Evolutionary conservation across 805 yeast species (phyloP).

Genomic region (Pichia manshurica): DNA sequence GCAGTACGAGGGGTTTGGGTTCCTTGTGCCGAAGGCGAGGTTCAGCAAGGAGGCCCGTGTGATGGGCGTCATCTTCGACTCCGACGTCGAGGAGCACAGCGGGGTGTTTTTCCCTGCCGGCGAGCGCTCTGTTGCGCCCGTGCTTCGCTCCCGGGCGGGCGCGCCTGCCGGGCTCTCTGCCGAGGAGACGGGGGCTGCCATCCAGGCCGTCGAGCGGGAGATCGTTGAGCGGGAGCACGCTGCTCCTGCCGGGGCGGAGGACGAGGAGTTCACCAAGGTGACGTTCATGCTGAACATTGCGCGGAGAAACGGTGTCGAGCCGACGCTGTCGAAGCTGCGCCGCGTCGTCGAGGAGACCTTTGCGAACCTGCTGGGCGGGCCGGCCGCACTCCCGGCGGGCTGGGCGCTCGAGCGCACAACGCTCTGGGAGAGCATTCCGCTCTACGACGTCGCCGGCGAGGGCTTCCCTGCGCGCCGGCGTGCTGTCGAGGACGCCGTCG

Average conservation of each 20-base stretch:
- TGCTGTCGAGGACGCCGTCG: not conserved
- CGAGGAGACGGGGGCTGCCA: no score
- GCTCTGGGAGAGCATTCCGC: slow-evolving; percentile 2
- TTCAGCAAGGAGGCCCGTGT: slow-evolving; percentile 42
- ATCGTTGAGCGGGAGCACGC: no score
- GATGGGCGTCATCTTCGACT: slow-evolving; percentile 87
- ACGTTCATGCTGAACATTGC: slow-evolving; percentile 78
- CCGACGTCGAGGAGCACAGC: slow-evolving; percentile 65
- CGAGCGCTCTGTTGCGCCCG: slow-evolving; percentile 8
- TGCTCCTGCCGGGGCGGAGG: not conserved
- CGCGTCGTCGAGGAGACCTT: slow-evolving; percentile 22
- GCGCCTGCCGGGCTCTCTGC: no score
- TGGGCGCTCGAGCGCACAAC: not conserved
- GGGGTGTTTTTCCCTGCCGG: slow-evolving; percentile 20
- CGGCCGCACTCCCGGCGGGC: not conserved
- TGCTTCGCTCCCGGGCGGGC: no score
- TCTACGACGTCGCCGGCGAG: slow-evolving; percentile 6
- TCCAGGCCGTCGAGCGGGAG: no score
- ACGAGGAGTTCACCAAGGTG: slow-evolving; percentile 52
- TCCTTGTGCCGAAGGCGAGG: slow-evolving; percentile 60
- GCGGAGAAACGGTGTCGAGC: slow-evolving; percentile 15
- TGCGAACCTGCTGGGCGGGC: slow-evolving; percentile 14
- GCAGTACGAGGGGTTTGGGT: slow-evolving; percentile 71
- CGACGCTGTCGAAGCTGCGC: slow-evolving; percentile 21
- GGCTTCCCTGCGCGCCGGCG: not conserved